These are phyloP conservation scores for Neodidymelliopsis sp. DNA, from an alignment of 2,329 filamentous ascomycete genomes.

Conservation along the genomic window DNA sequence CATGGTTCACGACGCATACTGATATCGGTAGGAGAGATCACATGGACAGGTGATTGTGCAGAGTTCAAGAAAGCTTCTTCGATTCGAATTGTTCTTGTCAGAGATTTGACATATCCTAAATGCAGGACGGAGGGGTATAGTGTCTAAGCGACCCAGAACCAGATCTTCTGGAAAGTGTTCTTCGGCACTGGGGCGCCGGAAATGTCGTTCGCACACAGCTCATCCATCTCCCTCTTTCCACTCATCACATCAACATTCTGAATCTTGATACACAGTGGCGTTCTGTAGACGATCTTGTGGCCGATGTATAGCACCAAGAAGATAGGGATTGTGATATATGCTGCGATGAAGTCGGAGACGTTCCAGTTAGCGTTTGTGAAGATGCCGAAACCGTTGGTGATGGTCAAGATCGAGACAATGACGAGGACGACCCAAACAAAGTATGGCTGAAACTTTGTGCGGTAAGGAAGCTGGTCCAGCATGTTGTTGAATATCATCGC, in stretches of 20 bases:
- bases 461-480: constrained; percentile 62
- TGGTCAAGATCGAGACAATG: constrained; percentile 51
- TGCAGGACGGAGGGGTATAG: background rate
- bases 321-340: constrained; percentile 56
- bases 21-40: too few relatives aligned
- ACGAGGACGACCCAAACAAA: constrained; percentile 67
- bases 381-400: constrained; percentile 56
- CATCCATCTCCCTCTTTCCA: constrained; percentile 48
- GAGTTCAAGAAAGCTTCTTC: background rate
- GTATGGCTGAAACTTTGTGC: constrained; percentile 56
- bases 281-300: constrained; percentile 44
- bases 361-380: constrained; percentile 60
- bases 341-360: constrained; percentile 60
- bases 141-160: constrained; percentile 49
- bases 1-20: too few relatives aligned
- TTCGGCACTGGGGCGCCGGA: constrained; percentile 42
- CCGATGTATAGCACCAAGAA: constrained; percentile 45
- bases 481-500: constrained; percentile 60
- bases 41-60: background rate
- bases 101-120: background rate
- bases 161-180: constrained; percentile 43
- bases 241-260: constrained; percentile 44
- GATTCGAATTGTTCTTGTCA: background rate
- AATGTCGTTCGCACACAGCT: constrained; percentile 42
- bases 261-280: constrained; percentile 36